Conservation (phyloP, 2,329 filamentous ascomycete genomes). For the Xylaria sp. region DNA sequence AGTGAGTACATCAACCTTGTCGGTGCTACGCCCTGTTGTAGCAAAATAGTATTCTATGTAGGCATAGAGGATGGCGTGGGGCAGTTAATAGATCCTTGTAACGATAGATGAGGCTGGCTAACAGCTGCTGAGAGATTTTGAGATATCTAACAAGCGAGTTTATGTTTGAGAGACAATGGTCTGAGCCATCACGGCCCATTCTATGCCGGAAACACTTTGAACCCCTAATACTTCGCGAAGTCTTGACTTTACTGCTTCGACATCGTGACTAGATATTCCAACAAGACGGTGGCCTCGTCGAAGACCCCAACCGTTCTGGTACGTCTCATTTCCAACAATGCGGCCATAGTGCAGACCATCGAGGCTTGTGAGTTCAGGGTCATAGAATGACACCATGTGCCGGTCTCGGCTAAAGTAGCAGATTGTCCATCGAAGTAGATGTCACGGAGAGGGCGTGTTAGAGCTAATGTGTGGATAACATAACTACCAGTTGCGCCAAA, state of each 20-base stretch:
- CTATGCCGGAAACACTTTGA: constrained; percentile 6
- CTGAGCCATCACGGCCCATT: constrained; percentile 7
- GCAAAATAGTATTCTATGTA: constrained; percentile 18
- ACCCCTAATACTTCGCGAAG: not conserved
- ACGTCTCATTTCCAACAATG: constrained; percentile 18
- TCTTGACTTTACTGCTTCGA: not conserved
- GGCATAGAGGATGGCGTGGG: constrained; percentile 15
- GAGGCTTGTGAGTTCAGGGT: constrained; percentile 13
- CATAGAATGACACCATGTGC: constrained; percentile 25
- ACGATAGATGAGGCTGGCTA: not conserved
- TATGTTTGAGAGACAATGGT: constrained; percentile 17
- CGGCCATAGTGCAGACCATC: constrained; percentile 11
- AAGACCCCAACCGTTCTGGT: constrained; percentile 24
- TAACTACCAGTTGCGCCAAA: constrained; percentile 16
- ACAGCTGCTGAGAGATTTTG: not conserved
- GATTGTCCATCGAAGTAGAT: constrained; percentile 24
- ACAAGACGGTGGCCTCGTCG: constrained; percentile 23
- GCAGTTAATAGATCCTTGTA: constrained; percentile 10
- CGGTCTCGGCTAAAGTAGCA: constrained; percentile 17
- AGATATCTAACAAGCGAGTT: constrained; percentile 12
- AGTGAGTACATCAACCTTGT: constrained; percentile 7
- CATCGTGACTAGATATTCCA: constrained; percentile 11
- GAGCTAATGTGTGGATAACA: constrained; percentile 5
- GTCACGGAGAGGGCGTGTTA: constrained; percentile 14
- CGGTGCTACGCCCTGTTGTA: not conserved